These are phyloP conservation scores for Batrachochytrium dendrobatidis DNA, from an alignment of 371 early-diverging fungal genomes.

Conservation along the genomic window DNA sequence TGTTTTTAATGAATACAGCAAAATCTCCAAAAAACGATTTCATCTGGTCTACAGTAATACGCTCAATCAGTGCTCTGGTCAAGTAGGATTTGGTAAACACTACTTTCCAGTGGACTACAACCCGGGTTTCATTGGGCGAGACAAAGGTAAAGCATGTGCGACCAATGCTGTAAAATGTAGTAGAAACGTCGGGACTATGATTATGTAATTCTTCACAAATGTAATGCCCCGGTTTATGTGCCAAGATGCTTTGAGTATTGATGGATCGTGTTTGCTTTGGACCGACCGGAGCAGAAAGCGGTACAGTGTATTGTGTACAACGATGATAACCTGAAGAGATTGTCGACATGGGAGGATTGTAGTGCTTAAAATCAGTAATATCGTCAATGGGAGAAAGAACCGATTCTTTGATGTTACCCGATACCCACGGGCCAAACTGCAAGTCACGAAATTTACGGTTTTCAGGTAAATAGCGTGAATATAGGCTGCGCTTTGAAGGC, in stretches of 20 bases:
- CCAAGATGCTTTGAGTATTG: not conserved
- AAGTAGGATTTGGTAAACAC: not conserved
- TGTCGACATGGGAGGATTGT: not conserved
- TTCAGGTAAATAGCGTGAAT: slow-evolving; percentile 2
- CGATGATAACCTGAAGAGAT: not conserved
- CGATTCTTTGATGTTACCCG: not conserved
- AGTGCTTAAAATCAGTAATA: not conserved
- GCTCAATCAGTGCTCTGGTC: not conserved
- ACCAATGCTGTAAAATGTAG: not conserved
- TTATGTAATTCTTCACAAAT: not conserved
- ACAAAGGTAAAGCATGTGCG: slow-evolving; percentile 1
- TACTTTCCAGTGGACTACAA: not conserved
- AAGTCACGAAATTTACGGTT: not conserved
- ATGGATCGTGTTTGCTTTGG: not conserved
- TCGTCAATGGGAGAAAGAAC: not conserved
- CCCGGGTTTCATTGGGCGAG: not conserved
- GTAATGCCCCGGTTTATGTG: not conserved
- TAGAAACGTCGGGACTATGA: not conserved
- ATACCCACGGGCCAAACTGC: not conserved
- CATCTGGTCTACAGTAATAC: not conserved
- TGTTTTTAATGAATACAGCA: not conserved
- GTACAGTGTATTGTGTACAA: slow-evolving; percentile 2
- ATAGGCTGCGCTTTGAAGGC: not conserved
- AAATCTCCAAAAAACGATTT: not conserved
- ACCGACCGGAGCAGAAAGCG: not conserved